Evolutionary conservation across 2,329 filamentous ascomycete species (phyloP).

Genomic region (Pyrenophora seminiperda): DNA sequence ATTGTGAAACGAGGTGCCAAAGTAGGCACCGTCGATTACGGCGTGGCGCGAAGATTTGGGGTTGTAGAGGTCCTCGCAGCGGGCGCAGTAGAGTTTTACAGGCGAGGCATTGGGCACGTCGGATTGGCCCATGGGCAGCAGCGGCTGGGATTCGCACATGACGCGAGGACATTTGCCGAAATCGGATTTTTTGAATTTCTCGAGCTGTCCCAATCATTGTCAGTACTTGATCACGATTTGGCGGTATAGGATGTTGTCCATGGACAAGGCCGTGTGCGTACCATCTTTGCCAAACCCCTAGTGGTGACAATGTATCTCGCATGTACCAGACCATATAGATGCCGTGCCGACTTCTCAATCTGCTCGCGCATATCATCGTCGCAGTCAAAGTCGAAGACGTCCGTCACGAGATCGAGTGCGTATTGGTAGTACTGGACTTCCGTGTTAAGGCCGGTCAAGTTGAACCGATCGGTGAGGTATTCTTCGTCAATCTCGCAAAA

Average conservation of each 20-base stretch:
- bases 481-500: conserved; percentile 99
- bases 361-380: conserved; percentile 98
- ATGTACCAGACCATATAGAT: conserved; percentile 94
- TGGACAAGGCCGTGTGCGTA: no score
- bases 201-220: conserved; percentile 67
- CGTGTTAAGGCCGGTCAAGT: conserved; percentile 93
- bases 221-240: neutral
- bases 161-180: conserved; percentile 98
- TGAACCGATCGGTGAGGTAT: conserved; percentile 97
- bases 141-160: conserved; percentile 88
- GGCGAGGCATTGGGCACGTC: conserved; percentile 86
- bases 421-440: conserved; percentile 99
- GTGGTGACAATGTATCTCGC: conserved; percentile 97
- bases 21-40: conserved; percentile 95
- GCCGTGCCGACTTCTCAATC: conserved; percentile 95
- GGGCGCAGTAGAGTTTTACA: conserved; percentile 95
- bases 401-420: conserved; percentile 94
- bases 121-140: conserved; percentile 92
- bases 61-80: conserved; percentile 98
- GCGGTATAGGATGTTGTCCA: neutral
- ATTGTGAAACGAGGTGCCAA: conserved; percentile 97
- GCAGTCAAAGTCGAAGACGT: conserved; percentile 98
- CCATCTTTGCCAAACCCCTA: conserved; percentile 93
- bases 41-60: conserved; percentile 96
- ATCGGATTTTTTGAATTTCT: conserved; percentile 98